Evolutionary conservation across 2,329 filamentous ascomycete species (phyloP).

Genomic region (Tolypocladium paradoxum): DNA sequence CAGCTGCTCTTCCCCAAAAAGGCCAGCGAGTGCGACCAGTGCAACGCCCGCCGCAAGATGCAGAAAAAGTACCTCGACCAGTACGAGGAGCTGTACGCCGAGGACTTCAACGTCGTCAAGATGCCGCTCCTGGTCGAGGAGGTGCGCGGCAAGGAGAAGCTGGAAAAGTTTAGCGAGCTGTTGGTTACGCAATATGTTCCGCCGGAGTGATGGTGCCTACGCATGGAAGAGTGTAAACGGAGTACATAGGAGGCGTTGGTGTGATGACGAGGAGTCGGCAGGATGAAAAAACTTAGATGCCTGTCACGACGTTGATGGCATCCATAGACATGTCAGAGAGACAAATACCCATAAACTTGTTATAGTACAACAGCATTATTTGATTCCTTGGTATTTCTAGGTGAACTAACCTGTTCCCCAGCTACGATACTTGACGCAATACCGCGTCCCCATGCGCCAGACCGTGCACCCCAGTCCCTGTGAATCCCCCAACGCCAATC

Average conservation of each 20-base stretch:
- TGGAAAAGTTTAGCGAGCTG: conserved; percentile 86
- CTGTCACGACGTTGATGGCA: background rate
- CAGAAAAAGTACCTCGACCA: conserved; percentile 99
- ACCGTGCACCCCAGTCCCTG: background rate
- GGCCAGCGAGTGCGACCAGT: conserved; percentile 84
- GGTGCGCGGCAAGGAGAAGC: conserved; percentile 85
- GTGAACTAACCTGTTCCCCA: background rate
- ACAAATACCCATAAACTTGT: background rate
- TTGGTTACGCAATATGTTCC: conserved; percentile 66
- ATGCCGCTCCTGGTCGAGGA: conserved; percentile 96
- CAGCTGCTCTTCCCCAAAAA: conserved; percentile 88
- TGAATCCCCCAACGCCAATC: background rate
- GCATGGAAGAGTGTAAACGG: background rate
- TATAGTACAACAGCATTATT: background rate
- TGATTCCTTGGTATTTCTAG: background rate
- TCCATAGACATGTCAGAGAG: background rate
- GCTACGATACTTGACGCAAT: background rate
- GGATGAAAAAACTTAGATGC: background rate
- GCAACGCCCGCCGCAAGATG: conserved; percentile 91
- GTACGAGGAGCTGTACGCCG: conserved; percentile 96
- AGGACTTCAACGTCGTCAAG: conserved; percentile 92
- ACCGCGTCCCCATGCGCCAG: background rate
- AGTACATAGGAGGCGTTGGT: background rate
- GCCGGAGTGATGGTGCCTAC: conserved; percentile 32
- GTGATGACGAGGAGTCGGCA: background rate